A percentile compares a stretch with the other conserved stretches of the same genome.
Conservation (phyloP, 2,329 filamentous ascomycete genomes). For the Elsinoe ampelina region DNA sequence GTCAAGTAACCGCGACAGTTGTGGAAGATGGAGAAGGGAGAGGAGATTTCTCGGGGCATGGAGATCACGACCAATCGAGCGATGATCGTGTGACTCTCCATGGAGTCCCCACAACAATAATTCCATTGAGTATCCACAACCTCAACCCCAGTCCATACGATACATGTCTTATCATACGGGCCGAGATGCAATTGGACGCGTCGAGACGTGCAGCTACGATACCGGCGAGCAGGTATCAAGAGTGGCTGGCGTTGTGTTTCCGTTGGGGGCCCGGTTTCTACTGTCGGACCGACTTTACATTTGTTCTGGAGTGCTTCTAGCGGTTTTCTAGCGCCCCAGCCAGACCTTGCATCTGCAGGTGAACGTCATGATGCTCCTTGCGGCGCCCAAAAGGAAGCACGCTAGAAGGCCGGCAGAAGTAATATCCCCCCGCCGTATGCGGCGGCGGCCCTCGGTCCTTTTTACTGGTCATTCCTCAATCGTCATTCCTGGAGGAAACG, state of each 20-base stretch:
- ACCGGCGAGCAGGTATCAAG: too few relatives aligned
- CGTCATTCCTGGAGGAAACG: conserved; percentile 1
- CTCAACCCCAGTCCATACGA: neutral
- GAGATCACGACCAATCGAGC: too few relatives aligned
- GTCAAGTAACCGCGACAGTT: too few relatives aligned
- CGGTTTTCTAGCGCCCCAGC: neutral
- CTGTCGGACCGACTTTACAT: neutral
- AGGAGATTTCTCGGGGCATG: too few relatives aligned
- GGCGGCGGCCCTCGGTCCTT: neutral
- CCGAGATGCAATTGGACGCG: too few relatives aligned
- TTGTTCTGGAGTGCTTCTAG: neutral
- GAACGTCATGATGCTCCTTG: neutral
- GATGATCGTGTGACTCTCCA: too few relatives aligned
- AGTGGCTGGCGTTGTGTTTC: neutral
- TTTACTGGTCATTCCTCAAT: neutral
- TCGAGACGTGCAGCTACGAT: too few relatives aligned
- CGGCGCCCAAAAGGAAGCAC: neutral
- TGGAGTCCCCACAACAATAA: too few relatives aligned
- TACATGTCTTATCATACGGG: too few relatives aligned
- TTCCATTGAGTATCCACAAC: too few relatives aligned
- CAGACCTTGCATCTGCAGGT: neutral
- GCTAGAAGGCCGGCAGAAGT: neutral
- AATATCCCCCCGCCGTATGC: neutral
- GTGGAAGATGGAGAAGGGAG: too few relatives aligned
- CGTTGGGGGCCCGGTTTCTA: neutral